These are phyloP conservation scores for Microdochium trichocladiopsis DNA, from an alignment of 2,329 filamentous ascomycete genomes.

Conservation along the genomic window DNA sequence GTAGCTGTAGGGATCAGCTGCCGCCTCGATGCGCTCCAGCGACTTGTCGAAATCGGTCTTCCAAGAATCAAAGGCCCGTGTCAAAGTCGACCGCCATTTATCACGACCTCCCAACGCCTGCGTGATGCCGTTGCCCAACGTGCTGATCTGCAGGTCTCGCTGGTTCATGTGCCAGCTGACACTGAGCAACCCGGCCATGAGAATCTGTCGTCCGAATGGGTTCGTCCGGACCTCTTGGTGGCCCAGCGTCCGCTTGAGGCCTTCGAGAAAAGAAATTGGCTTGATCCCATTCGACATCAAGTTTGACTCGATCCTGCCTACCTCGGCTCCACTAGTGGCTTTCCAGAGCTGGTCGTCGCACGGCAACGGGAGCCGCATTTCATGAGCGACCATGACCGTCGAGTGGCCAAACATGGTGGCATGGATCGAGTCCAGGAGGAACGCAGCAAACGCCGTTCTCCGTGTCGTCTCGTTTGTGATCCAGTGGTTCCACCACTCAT, in stretches of 20 bases:
- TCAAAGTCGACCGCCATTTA: slow-evolving; percentile 82
- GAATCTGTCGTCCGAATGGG: slow-evolving; percentile 82
- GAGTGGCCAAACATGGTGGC: slow-evolving; percentile 98
- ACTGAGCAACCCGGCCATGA: slow-evolving; percentile 90
- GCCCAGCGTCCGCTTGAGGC: slow-evolving; percentile 81
- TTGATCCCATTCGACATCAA: slow-evolving; percentile 76
- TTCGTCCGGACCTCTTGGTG: slow-evolving; percentile 84
- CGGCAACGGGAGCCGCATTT: slow-evolving; percentile 83
- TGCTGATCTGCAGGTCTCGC: slow-evolving; percentile 85
- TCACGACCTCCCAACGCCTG: slow-evolving; percentile 79
- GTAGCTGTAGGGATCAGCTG: slow-evolving; percentile 47
- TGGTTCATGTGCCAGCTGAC: slow-evolving; percentile 98
- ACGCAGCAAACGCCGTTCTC: slow-evolving; percentile 85
- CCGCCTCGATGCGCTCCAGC: slow-evolving; percentile 50
- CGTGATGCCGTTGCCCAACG: slow-evolving; percentile 65
- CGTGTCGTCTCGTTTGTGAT: slow-evolving; percentile 89
- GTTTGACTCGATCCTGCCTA: slow-evolving; percentile 74
- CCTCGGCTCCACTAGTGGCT: slow-evolving; percentile 80
- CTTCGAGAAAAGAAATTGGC: slow-evolving; percentile 81
- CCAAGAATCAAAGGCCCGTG: slow-evolving; percentile 89
- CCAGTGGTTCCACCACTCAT: slow-evolving; percentile 96
- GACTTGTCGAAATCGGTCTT: slow-evolving; percentile 85
- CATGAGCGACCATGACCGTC: slow-evolving; percentile 93
- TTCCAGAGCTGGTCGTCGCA: slow-evolving; percentile 93
- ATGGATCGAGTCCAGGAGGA: slow-evolving; percentile 91